Base-by-base conservation (phyloP, 768 basidiomycete genomes). In the Russula foetens region DNA sequence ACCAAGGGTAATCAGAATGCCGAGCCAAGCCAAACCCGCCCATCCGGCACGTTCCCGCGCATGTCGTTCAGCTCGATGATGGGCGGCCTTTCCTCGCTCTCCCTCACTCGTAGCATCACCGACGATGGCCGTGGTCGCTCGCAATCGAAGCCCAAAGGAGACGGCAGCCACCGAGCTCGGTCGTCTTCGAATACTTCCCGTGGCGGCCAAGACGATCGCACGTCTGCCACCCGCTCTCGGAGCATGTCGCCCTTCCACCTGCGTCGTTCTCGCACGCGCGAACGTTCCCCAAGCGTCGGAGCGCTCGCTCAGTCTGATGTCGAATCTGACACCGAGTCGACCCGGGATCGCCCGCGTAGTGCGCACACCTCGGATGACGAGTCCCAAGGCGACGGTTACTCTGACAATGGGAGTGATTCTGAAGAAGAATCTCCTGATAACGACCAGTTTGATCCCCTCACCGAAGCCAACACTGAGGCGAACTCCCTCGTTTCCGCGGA, bases 391-490 rank as follows among this genome's bases (percentile, higher is more conserved):
- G 59, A 72, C 6, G 75, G 71, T 9, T 77, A 73, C 26, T 78
- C 79, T 43, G 79, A 78, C 4, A 84, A 84, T 44, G 80, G 61
- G n/a, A 62, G 79, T 7, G 83, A 83, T 46, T 80, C 82, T 19
- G 81, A 81, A 15, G 80, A 80, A 9, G 75, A 77, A 56, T 84
- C 81, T 73, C 81, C 80, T 60, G 82, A 83, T 43, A 82, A 81
- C 28, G 78, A 77, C 52, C 79, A 81, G 61, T 86, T 93, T 62
- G 91, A 96, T 72, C 80, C 84, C 39, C 76, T 89, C 65, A 98
- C 94, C 0, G 88, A 89, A 71, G 79, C 83, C 66, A 98, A 98
- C 71, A 96, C 94, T 1, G 89, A 92, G 71, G 84, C 79, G 65
- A 95, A 95, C 68, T 81, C 88, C 0, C 76, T 85, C 33, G 74